Evolutionary conservation across 345 rosid species (phyloP).

Genomic region (Arabis alpina): DNA sequence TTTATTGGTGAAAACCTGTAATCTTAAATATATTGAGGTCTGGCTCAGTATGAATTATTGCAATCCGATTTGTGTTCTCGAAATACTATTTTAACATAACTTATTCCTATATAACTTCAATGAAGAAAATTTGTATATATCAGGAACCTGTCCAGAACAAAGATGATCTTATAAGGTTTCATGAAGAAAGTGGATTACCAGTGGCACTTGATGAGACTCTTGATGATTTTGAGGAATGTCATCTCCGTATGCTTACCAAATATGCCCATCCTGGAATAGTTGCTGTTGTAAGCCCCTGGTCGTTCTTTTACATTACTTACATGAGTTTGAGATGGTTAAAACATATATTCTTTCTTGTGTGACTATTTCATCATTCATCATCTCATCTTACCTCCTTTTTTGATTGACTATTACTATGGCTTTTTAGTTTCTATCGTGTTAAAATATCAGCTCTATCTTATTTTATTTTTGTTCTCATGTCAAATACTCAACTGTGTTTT

Average conservation of each 20-base stretch:
- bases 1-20: conserved; percentile 65
- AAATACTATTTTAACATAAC: conserved; percentile 14
- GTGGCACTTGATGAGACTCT: conserved; percentile 96
- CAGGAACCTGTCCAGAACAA: conserved; percentile 91
- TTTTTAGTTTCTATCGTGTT: conserved; percentile 2
- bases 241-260: conserved; percentile 59
- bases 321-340: conserved; percentile 26
- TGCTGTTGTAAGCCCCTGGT: conserved; percentile 71
- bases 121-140: conserved; percentile 31
- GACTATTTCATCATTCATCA: conserved; percentile 14
- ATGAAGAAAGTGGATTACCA: conserved; percentile 87
- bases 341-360: conserved; percentile 6
- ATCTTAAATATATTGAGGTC: conserved; percentile 92
- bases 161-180: conserved; percentile 76
- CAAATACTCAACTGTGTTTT: conserved; percentile 19
- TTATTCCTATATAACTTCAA: conserved; percentile 25
- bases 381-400: conserved; percentile 7
- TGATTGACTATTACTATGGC: conserved; percentile 1
- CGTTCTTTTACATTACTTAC: conserved; percentile 10
- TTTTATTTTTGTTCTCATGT: neutral
- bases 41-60: conserved; percentile 8
- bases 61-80: conserved; percentile 8
- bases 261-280: conserved; percentile 80
- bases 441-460: neutral
- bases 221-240: conserved; percentile 55